phyloP scores from a whole-genome alignment of 2,329 filamentous ascomycete species.

The Apiospora pterosperma region DNA sequence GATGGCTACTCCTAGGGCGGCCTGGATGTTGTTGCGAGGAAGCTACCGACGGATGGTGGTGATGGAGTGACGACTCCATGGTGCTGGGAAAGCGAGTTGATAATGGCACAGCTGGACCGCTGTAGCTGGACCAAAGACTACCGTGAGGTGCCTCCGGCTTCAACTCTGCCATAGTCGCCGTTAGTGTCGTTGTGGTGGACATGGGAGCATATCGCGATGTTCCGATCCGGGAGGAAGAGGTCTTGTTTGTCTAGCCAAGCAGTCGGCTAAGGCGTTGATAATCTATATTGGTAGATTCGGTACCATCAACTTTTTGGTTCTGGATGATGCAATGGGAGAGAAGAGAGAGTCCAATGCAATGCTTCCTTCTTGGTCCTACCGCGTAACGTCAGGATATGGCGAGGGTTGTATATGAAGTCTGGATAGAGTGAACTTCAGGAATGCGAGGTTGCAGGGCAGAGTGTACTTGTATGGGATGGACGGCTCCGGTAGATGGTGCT shows the following conservation, averaged over 20 bases:
- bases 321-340: background rate
- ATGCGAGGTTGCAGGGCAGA: constrained; percentile 29
- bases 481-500: constrained; percentile 29
- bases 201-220: constrained; percentile 48
- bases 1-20: constrained; percentile 48
- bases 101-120: constrained; percentile 50
- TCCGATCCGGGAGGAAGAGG: constrained; percentile 3
- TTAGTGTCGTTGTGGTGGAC: constrained; percentile 59
- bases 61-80: constrained; percentile 47
- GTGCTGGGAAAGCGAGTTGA: constrained; percentile 46
- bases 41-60: constrained; percentile 40
- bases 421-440: constrained; percentile 4
- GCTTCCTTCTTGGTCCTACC: background rate
- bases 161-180: constrained; percentile 61
- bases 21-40: constrained; percentile 44
- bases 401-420: background rate
- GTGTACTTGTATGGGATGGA: constrained; percentile 31
- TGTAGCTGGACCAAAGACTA: constrained; percentile 56
- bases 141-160: constrained; percentile 57
- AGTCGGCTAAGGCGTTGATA: background rate
- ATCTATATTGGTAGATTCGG: background rate
- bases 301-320: background rate
- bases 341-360: constrained; percentile 1
- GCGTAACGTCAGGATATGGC: constrained; percentile 1
- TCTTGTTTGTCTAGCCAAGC: background rate